Base-by-base conservation (phyloP, 1,139 yeast species). In the Suhomyces atakaporum region DNA sequence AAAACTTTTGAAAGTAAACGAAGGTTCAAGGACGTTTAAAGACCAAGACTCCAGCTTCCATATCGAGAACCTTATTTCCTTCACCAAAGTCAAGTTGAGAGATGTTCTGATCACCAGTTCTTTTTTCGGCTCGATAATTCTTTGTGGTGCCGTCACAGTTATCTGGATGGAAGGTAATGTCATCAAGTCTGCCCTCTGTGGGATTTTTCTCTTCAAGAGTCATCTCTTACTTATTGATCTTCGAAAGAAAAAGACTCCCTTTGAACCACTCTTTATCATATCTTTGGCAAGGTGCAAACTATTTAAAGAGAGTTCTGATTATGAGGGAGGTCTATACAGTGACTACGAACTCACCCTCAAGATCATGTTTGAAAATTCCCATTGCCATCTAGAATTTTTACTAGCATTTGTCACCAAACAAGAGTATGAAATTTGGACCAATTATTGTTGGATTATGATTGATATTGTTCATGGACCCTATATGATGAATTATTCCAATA, bases 201-300 rank as follows among this genome's bases (percentile, higher is more conserved):
- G 75, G 2, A 62, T 68, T 0, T 52, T 77, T 28, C 48, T 78
- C 19, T 79, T 74, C 57, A 77, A 78, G 44, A 69, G 78, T 8
- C 80, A 76, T 49, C 50, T 79, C 10, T 43, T 79, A 0, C 37
- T 65, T 10, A 42, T 50, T 27, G 52, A 56, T 8, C 25, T 40
- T 18, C 38, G 57, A 20, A 46, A 29, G 29, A 20, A 57, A 14
- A 40, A 46, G 25, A 57, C 54, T 39, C 19, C 54, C 46, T 55
- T 54, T 26, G 63, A 60, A 3, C 64, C 74, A 7, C 60, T 56
- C 16, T 75, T 78, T 42, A 58, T 78, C 12, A 62, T 81, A 5
- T 81, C 85, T 0, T 54, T 79, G 14, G 47, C 70, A 3, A 60
- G 62, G 18, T 60, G 71, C 33, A 49, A 49, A 23, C 26, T 73